Evolutionary conservation across 1,139 yeast genomes (phyloP), one percentile per base, ranked within the genome.

Genomic region (Zygoascus meyerae): DNA sequence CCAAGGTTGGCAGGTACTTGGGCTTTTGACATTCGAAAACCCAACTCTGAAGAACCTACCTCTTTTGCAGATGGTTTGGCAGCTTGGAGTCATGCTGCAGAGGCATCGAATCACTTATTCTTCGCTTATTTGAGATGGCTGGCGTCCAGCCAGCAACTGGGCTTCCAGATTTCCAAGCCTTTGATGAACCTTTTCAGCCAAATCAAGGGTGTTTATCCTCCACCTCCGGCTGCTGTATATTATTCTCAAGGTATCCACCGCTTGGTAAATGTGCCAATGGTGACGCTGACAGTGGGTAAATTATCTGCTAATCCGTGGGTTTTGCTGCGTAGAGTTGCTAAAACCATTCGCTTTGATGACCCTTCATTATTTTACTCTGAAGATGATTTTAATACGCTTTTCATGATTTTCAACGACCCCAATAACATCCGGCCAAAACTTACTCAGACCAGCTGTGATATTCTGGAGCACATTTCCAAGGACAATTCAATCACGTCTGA

Each of bases 1-100:
- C 76, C 94, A 14, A 81, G 85, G 56, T 75, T 89, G 79, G 83
- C 94, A 32, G 90, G 92, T 17, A 68, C 86, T 33, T 89, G 96
- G 96, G 97, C 95, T 0, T 89, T 89, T 59, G 79, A 78, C 52
- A 65, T 53, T 61, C 64, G 47, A 55, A 65, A 41, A 48, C 62
- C 42, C 54, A 64, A 56, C 35, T 44, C 56, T 10, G 52, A 52
- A 34, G 59, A 56, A 16, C 54, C 61, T 8, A 55, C 58, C 2
- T 65, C 69, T 52, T 86, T 85, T 60, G 74, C 76, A 35, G 82
- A 85, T 53, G 96, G 96, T 1, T 64, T 87, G 45, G 78, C 78
- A 34, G 75, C 77, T 44, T 87, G 96, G 96, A 57, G 59, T 18
- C 49, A 50, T 1, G 86, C 90, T 2, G 82, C 95, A 5, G 89